phyloP scores from a whole-genome alignment of 441 rosid species.

The Raphanus hybrid region DNA sequence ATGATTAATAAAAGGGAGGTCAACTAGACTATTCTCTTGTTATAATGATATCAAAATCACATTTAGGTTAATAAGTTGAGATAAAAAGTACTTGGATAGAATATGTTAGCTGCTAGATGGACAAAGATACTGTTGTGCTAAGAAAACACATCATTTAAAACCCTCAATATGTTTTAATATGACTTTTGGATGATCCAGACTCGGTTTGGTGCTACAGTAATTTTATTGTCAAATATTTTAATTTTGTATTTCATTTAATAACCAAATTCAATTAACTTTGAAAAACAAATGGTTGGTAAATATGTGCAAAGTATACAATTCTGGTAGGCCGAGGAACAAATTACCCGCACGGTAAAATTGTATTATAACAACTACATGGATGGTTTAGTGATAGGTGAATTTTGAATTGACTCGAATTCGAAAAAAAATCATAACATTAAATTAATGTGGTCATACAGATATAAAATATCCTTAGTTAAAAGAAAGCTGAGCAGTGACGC shows the following conservation, averaged over 20 bases:
- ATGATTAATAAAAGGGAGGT: not conserved
- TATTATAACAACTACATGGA: no score
- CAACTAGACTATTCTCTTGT: not conserved
- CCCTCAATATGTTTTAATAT: not conserved
- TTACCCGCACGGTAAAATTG: no score
- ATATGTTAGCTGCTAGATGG: constrained; percentile 20
- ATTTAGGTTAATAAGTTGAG: constrained; percentile 16
- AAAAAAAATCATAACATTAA: no score
- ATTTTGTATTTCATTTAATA: not conserved
- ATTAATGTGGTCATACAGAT: no score
- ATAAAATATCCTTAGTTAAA: no score
- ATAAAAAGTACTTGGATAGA: constrained; percentile 19
- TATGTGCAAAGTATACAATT: not conserved
- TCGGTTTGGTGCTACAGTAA: not conserved
- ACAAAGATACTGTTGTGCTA: constrained; percentile 21
- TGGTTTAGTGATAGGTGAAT: no score
- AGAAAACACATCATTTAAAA: not conserved
- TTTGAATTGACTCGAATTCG: no score
- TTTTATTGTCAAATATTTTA: not conserved
- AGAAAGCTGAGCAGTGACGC: no score
- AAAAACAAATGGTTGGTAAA: not conserved
- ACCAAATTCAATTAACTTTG: not conserved
- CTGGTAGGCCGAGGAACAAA: no score
- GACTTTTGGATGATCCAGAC: not conserved
- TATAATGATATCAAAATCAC: not conserved